These are phyloP conservation scores for Tylopilus rubrobrunneus DNA, from an alignment of 768 basidiomycete genomes.

Conservation along the genomic window DNA sequence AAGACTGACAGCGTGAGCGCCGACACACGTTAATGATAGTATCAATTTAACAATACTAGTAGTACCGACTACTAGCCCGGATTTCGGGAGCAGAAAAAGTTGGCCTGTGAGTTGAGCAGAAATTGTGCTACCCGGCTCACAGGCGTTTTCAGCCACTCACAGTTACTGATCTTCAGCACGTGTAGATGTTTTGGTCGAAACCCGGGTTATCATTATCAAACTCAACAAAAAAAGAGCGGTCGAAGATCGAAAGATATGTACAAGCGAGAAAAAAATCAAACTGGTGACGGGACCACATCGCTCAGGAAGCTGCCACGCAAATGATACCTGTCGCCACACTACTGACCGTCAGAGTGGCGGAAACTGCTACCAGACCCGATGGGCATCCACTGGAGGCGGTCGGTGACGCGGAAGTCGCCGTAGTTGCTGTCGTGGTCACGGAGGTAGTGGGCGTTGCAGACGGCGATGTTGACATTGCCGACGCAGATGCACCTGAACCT, in stretches of 20 bases:
- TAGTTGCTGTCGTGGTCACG: neutral
- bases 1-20: too few species aligned
- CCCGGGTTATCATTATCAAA: neutral
- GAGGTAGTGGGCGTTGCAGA: neutral
- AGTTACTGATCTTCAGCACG: neutral
- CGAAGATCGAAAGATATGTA: slow-evolving; percentile 18
- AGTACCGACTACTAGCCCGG: too few species aligned
- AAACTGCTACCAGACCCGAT: slow-evolving; percentile 6
- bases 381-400: slow-evolving; percentile 9
- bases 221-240: neutral
- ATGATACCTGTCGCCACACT: neutral
- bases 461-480: neutral
- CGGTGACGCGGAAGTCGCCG: slow-evolving; percentile 1
- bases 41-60: too few species aligned
- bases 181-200: neutral
- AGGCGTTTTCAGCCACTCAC: too few species aligned
- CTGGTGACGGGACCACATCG: neutral
- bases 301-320: slow-evolving; percentile 11
- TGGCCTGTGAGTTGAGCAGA: too few species aligned
- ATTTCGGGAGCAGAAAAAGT: too few species aligned
- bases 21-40: too few species aligned
- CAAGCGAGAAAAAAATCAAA: slow-evolving; percentile 9
- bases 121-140: too few species aligned
- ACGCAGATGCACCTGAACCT: neutral
- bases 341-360: neutral